phyloP scores from a whole-genome alignment of 345 rosid genomes.

The Linum usitatissimum region DNA sequence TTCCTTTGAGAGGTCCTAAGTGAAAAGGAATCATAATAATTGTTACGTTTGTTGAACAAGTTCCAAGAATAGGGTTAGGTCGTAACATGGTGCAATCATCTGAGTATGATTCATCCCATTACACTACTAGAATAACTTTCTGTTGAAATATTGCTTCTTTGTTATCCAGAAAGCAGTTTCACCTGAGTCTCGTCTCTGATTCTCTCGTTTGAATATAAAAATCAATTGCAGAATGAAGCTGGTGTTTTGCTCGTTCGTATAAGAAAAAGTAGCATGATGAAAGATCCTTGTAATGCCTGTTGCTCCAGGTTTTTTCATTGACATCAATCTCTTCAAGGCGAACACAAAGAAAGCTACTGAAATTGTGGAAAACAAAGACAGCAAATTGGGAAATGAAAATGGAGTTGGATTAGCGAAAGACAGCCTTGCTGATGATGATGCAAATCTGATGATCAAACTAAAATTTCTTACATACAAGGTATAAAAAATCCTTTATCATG shows the following conservation, averaged over 20 bases:
- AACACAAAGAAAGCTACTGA: conserved; percentile 49
- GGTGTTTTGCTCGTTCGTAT: neutral
- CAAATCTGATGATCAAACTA: conserved; percentile 85
- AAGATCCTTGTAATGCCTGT: neutral
- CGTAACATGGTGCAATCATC: neutral
- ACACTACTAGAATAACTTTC: neutral
- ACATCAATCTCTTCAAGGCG: conserved; percentile 74
- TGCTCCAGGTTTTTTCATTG: conserved; percentile 75
- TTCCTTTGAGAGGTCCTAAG: neutral
- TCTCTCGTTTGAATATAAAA: neutral
- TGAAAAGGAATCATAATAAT: no score
- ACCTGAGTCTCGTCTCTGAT: neutral
- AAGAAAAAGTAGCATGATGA: neutral
- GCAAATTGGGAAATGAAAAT: conserved; percentile 29
- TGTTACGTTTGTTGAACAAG: neutral
- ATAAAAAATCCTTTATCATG: neutral
- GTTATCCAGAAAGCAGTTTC: no score
- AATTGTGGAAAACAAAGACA: conserved; percentile 29
- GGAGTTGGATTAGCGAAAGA: conserved; percentile 25
- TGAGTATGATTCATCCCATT: neutral
- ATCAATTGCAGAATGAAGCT: neutral
- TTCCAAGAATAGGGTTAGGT: neutral
- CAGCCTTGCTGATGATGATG: conserved; percentile 73
- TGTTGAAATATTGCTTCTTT: neutral
- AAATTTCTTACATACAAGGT: conserved; percentile 96